Evolutionary conservation across 176 grass and related monocot species (phyloP), one percentile per base, ranked within the genome.

Genomic region (Bolboschoenus planiculmis): DNA sequence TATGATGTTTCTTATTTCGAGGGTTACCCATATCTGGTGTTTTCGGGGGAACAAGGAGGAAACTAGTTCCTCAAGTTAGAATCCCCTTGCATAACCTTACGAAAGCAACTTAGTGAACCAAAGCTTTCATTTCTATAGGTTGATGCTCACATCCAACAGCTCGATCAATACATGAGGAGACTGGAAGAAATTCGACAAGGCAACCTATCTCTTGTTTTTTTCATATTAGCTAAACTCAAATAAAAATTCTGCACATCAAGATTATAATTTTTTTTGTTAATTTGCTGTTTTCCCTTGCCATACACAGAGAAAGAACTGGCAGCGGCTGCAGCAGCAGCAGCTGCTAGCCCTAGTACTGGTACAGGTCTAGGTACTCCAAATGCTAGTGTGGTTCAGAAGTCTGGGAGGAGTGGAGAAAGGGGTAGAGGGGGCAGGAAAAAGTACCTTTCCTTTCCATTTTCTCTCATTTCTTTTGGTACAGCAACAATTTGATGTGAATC

Each of bases 341-440:
- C 79, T 84, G 60, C 72, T 85, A 48, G 65, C 59, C 36, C 60
- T 47, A 55, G 79, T 82, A 78, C 77, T 23, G 57, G 39, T 59
- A 82, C 87, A 50, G 83, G 61, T 74, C 86, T 58, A 0, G 85
- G 89, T 72, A 63, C 44, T 48, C 73, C 93, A 15, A 89, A 80
- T 54, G 55, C 79, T 60, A 83, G 82, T 70, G 39, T 61, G 55
- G 71, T 81, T 83, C 78, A 82, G 36, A 95, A 89, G 73, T 83
- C 84, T 80, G 92, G 88, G 85, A 88, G 92, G 55, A 48, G 86
- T 85, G 76, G 91, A 0, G 90, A 94, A 90, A 89, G 92, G 83
- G 87, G 88, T 86, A 88, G 96, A 93, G 96, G 96, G 63, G 90
- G 96, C n/a, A 86, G 92, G 71, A 99, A 99, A 88, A 99, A 99